Evolutionary conservation across 2,329 filamentous ascomycete genomes (phyloP).

Genomic region (Diplodia intermedia): DNA sequence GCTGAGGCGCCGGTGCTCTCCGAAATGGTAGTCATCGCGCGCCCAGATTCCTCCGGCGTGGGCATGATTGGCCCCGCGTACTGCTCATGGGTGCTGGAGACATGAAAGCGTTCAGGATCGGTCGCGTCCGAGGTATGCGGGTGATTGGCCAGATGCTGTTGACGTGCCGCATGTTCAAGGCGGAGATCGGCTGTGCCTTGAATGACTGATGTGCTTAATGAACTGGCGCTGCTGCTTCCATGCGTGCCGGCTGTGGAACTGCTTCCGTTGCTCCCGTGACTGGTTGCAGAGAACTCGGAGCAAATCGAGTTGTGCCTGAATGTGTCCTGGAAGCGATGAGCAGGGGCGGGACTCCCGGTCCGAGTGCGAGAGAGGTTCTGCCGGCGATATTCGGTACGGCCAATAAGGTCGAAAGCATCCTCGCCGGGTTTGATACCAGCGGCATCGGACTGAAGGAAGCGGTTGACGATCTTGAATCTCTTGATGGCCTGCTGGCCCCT

Average conservation of each 20-base stretch:
- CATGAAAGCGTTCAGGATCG: too few relatives aligned
- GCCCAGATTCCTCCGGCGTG: not conserved
- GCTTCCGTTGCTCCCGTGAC: not conserved
- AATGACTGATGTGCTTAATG: not conserved
- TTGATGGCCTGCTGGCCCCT: not conserved
- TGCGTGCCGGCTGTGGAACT: not conserved
- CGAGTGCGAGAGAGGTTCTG: not conserved
- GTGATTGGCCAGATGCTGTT: not conserved
- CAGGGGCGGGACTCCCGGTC: not conserved
- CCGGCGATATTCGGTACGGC: not conserved
- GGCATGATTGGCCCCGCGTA: not conserved
- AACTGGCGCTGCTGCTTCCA: not conserved
- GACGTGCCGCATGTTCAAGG: not conserved
- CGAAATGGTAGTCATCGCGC: not conserved
- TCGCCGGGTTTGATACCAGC: slow-evolving; percentile 19
- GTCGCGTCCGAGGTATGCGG: not conserved
- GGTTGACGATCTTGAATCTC: slow-evolving; percentile 5
- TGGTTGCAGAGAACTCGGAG: not conserved
- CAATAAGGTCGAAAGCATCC: not conserved
- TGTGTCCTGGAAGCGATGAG: not conserved
- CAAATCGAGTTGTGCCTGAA: not conserved
- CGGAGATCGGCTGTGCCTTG: not conserved
- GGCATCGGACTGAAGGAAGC: not conserved
- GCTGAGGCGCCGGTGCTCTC: not conserved
- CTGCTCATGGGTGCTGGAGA: too few relatives aligned